phyloP scores from a whole-genome alignment of 352 stramenopile genomes.

The Phytophthora brassicae region DNA sequence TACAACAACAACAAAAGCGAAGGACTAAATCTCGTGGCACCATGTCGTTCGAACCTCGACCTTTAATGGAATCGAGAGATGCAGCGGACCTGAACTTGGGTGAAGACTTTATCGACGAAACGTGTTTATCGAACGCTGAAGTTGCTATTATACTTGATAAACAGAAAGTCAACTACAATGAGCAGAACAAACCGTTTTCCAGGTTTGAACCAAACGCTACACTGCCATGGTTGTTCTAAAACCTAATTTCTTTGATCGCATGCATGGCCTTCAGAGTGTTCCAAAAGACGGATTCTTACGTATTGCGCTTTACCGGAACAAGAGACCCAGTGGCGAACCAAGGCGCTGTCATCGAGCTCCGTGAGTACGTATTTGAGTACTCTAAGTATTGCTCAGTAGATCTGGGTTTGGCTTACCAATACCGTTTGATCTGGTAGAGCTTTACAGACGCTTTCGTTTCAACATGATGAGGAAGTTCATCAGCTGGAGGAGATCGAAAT shows the following conservation, averaged over 20 bases:
- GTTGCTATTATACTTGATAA: slow-evolving; percentile 87
- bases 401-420: background rate
- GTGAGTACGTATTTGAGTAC: slow-evolving; percentile 50
- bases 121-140: slow-evolving; percentile 83
- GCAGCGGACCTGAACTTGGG: slow-evolving; percentile 79
- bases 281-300: slow-evolving; percentile 88
- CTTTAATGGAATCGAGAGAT: slow-evolving; percentile 81
- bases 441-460: slow-evolving; percentile 74
- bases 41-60: slow-evolving; percentile 67
- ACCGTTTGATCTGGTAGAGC: slow-evolving; percentile 34
- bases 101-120: slow-evolving; percentile 80
- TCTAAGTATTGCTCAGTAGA: too few species aligned
- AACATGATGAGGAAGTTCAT: slow-evolving; percentile 68
- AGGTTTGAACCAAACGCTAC: slow-evolving; percentile 31
- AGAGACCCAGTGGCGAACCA: slow-evolving; percentile 88
- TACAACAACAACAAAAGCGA: background rate
- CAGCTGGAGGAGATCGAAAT: slow-evolving; percentile 86
- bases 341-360: slow-evolving; percentile 80
- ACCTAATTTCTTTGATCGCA: background rate
- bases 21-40: background rate
- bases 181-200: slow-evolving; percentile 81
- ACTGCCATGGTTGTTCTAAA: background rate
- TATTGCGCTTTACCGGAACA: slow-evolving; percentile 85
- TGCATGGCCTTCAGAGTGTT: slow-evolving; percentile 65
- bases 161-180: slow-evolving; percentile 84